These are phyloP conservation scores for Paramyrothecium sp. DNA, from an alignment of 2,329 filamentous ascomycete genomes.

Conservation along the genomic window DNA sequence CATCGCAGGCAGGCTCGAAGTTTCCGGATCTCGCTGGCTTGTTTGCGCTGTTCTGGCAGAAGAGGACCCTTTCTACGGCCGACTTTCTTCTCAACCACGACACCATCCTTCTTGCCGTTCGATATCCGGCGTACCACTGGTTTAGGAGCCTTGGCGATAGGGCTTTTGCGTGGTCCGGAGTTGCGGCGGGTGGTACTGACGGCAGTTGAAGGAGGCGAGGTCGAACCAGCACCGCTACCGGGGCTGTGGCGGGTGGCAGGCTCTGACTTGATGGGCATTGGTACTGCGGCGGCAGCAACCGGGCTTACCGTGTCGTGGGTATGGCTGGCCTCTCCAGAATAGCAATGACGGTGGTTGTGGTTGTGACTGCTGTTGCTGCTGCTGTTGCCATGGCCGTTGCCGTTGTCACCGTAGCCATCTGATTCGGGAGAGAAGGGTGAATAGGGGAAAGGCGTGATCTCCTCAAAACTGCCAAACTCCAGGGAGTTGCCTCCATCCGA, in stretches of 20 bases:
- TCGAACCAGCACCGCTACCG: constrained; percentile 57
- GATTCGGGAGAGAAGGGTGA: constrained; percentile 82
- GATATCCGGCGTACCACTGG: constrained; percentile 78
- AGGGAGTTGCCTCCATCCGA: constrained; percentile 68
- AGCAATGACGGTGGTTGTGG: constrained; percentile 59
- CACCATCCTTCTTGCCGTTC: constrained; percentile 75
- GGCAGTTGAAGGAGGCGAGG: constrained; percentile 61
- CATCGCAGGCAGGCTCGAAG: constrained; percentile 89
- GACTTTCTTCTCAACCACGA: constrained; percentile 80
- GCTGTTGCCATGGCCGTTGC: neutral
- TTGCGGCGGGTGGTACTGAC: constrained; percentile 55
- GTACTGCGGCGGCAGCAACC: constrained; percentile 59
- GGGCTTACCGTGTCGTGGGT: constrained; percentile 62
- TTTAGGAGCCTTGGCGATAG: constrained; percentile 77
- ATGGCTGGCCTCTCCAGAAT: constrained; percentile 53
- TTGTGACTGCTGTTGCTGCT: constrained; percentile 33
- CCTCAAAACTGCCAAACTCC: constrained; percentile 78
- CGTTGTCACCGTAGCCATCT: constrained; percentile 60
- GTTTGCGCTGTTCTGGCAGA: constrained; percentile 89
- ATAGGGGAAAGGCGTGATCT: constrained; percentile 67
- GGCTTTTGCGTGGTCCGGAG: constrained; percentile 71
- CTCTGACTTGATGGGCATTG: constrained; percentile 66
- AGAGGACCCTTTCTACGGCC: constrained; percentile 87
- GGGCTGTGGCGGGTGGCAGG: constrained; percentile 59
- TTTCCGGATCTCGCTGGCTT: constrained; percentile 95